Evolutionary conservation across 768 basidiomycete species (phyloP).

Genomic region (Atractiella rhizophila): DNA sequence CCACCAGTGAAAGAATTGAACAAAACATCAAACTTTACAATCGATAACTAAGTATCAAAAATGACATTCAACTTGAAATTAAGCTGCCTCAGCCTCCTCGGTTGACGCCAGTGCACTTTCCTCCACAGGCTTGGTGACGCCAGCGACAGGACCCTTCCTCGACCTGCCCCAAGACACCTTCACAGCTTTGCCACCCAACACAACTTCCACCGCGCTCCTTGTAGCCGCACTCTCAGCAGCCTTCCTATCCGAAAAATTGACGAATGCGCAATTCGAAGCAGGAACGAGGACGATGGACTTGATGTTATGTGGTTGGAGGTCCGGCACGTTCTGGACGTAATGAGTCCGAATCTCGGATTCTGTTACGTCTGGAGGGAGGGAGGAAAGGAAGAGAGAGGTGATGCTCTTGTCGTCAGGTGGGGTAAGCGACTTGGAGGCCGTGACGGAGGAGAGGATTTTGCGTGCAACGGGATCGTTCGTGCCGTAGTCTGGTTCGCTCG

Average conservation of each 20-base stretch:
- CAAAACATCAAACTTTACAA: too few species aligned
- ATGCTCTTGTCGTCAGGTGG: conserved; percentile 70
- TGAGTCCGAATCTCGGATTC: background rate
- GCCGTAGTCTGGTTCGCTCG: conserved; percentile 31
- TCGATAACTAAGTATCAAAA: too few species aligned
- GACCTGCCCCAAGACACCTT: conserved; percentile 73
- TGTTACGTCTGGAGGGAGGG: background rate
- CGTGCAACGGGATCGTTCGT: conserved; percentile 76
- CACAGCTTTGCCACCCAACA: conserved; percentile 49
- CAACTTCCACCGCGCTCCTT: conserved; percentile 72
- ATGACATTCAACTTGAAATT: too few species aligned
- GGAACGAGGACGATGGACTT: conserved; percentile 66
- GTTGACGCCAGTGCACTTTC: too few species aligned
- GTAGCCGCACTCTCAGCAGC: conserved; percentile 72
- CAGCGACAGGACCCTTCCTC: too few species aligned
- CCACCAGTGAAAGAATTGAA: too few species aligned
- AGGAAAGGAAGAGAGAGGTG: conserved; percentile 24
- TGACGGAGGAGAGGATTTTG: conserved; percentile 59
- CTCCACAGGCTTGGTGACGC: too few species aligned
- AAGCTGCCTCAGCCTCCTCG: too few species aligned
- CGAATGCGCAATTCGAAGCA: conserved; percentile 66
- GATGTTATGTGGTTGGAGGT: conserved; percentile 42
- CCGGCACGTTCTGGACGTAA: conserved; percentile 40
- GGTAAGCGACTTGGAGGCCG: conserved; percentile 53
- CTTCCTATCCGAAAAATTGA: conserved; percentile 63